Conservation (phyloP, 371 early-diverging fungal genomes). For the Rhizopus microsporus region DNA sequence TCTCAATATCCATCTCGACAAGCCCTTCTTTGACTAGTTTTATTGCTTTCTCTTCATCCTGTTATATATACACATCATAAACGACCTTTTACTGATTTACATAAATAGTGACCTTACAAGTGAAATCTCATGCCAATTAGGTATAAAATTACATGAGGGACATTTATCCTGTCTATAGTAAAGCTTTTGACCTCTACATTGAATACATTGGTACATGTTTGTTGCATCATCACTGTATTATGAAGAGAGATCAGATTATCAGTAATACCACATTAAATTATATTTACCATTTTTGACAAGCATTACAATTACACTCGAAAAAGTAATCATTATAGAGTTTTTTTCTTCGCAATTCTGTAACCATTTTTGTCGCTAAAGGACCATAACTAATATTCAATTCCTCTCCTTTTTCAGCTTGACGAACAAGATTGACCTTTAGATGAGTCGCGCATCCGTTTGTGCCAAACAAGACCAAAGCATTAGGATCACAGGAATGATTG, state of each 20-base stretch:
- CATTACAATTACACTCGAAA: conserved; percentile 33
- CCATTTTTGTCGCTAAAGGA: conserved; percentile 21
- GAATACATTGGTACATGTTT: not conserved
- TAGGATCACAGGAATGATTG: conserved; percentile 40
- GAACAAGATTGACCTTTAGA: conserved; percentile 9
- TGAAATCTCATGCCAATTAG: too few species aligned
- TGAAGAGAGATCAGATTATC: not conserved
- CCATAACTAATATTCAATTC: conserved; percentile 39
- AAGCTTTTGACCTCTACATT: too few species aligned
- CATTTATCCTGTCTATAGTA: too few species aligned
- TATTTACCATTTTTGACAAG: conserved; percentile 22
- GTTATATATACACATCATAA: too few species aligned
- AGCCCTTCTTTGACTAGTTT: not conserved
- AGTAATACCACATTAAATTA: not conserved
- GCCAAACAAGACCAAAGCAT: conserved; percentile 31
- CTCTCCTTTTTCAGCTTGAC: not conserved
- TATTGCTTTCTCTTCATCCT: too few species aligned
- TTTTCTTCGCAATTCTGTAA: conserved; percentile 8
- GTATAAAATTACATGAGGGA: too few species aligned
- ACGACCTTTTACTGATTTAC: too few species aligned
- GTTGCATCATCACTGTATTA: not conserved
- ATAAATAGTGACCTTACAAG: too few species aligned
- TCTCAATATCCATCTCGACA: too few species aligned
- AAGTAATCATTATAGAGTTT: conserved; percentile 26
- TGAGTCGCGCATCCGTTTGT: not conserved